Conservation (phyloP, 495 filamentous ascomycete genomes). For the Bathelium albidoporum region DNA sequence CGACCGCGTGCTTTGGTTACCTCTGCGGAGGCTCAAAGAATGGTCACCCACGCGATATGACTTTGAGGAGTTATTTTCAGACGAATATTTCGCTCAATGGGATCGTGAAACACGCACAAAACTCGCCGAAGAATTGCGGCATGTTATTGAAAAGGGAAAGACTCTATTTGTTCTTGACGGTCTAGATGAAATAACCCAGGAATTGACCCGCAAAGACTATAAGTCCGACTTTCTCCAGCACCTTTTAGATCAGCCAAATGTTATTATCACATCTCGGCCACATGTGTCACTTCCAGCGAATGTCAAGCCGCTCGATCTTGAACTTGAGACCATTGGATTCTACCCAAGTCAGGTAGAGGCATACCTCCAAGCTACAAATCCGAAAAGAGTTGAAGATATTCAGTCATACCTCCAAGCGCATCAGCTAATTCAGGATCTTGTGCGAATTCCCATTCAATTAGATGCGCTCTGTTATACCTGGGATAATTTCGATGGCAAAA, state of each 20-base stretch:
- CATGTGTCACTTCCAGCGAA: slow-evolving; percentile 14
- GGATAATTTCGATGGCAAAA: background rate
- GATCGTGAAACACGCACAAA: background rate
- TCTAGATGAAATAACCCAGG: slow-evolving; percentile 34
- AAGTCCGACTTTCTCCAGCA: slow-evolving; percentile 16
- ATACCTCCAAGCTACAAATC: slow-evolving; percentile 14
- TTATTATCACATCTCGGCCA: slow-evolving; percentile 34
- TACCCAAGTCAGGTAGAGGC: slow-evolving; percentile 27
- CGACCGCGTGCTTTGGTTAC: slow-evolving; percentile 21
- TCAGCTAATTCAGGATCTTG: slow-evolving; percentile 30
- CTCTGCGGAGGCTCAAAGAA: background rate
- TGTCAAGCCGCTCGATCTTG: slow-evolving; percentile 16
- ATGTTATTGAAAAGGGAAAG: slow-evolving; percentile 11
- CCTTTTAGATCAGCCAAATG: slow-evolving; percentile 31
- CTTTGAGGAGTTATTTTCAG: background rate
- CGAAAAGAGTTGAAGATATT: slow-evolving; percentile 18
- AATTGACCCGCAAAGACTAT: background rate
- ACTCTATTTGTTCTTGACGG: slow-evolving; percentile 35
- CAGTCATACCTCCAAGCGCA: slow-evolving; percentile 28
- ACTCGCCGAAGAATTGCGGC: background rate
- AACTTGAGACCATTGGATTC: slow-evolving; percentile 31
- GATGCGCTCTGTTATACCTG: slow-evolving; percentile 8
- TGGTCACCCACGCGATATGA: background rate
- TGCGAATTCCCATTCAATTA: slow-evolving; percentile 31
- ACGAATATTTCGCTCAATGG: background rate